Conservation (phyloP, 2,329 filamentous ascomycete species). For the Alternaria sp. region DNA sequence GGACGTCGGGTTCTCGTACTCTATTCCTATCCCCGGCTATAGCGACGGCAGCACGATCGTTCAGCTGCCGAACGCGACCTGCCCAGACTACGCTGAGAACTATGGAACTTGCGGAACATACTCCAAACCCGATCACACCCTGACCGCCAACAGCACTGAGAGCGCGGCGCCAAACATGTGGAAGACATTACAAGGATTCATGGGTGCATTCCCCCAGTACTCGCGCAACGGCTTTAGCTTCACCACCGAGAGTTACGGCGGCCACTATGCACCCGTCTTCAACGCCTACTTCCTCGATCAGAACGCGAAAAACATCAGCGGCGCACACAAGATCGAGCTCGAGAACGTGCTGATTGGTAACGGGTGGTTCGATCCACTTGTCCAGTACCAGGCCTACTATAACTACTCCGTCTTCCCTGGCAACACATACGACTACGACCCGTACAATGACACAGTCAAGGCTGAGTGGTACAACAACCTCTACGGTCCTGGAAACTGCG, state of each 20-base stretch:
- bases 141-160: constrained; percentile 61
- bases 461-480: constrained; percentile 64
- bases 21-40: constrained; percentile 52
- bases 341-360: constrained; percentile 63
- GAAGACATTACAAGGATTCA: constrained; percentile 67
- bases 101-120: constrained; percentile 62
- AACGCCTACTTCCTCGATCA: constrained; percentile 57
- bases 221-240: constrained; percentile 60
- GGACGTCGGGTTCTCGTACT: constrained; percentile 65
- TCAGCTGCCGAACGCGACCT: constrained; percentile 54
- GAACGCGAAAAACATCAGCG: constrained; percentile 52
- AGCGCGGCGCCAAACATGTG: constrained; percentile 65
- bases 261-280: constrained; percentile 65
- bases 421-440: constrained; percentile 63
- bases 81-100: constrained; percentile 57
- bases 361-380: constrained; percentile 64
- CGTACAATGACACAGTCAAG: constrained; percentile 58
- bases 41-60: constrained; percentile 49
- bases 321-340: constrained; percentile 57
- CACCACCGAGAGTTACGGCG: constrained; percentile 64
- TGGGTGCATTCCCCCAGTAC: constrained; percentile 63
- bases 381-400: constrained; percentile 64
- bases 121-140: constrained; percentile 56
- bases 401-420: constrained; percentile 63
- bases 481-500: constrained; percentile 66